A percentile compares a stretch with the other conserved stretches of the same genome.
These are phyloP conservation scores for Candida neerlandica DNA, from an alignment of 1,139 yeast genomes.

Conservation along the genomic window DNA sequence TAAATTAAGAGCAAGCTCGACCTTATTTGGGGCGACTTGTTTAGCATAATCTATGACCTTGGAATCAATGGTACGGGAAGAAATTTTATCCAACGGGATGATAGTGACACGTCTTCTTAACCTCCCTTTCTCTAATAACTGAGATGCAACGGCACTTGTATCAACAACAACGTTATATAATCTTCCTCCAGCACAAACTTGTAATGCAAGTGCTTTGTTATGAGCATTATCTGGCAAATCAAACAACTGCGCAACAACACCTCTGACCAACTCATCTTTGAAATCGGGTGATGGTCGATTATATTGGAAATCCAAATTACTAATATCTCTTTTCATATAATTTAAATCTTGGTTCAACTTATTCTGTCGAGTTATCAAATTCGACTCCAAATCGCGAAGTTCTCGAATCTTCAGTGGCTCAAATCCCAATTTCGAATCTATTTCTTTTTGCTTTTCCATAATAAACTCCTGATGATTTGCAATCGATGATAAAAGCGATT, in stretches of 20 bases:
- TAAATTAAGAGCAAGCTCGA: slow-evolving; percentile 81
- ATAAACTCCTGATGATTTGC: slow-evolving; percentile 44
- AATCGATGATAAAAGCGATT: slow-evolving; percentile 44
- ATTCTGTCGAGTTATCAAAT: slow-evolving; percentile 28
- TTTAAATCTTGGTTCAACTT: slow-evolving; percentile 55
- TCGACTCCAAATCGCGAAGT: slow-evolving; percentile 47
- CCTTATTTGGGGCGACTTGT: slow-evolving; percentile 74
- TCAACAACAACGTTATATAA: slow-evolving; percentile 91
- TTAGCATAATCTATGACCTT: slow-evolving; percentile 61
- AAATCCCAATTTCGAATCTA: slow-evolving; percentile 58
- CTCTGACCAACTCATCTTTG: slow-evolving; percentile 67
- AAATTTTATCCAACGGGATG: slow-evolving; percentile 86
- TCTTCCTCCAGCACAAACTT: slow-evolving; percentile 92
- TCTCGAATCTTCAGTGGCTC: slow-evolving; percentile 50
- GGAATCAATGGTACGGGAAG: slow-evolving; percentile 52
- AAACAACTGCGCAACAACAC: slow-evolving; percentile 88
- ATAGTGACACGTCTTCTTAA: slow-evolving; percentile 84
- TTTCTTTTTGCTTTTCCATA: slow-evolving; percentile 40
- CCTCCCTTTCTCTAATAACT: slow-evolving; percentile 75
- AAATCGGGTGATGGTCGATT: slow-evolving; percentile 65
- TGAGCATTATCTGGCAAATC: slow-evolving; percentile 57
- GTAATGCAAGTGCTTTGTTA: slow-evolving; percentile 79
- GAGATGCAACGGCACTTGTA: slow-evolving; percentile 80
- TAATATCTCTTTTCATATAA: slow-evolving; percentile 61
- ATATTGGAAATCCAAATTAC: slow-evolving; percentile 74